Percentiles rank a stretch among this genome's conserved stretches.
Evolutionary conservation across 768 basidiomycete genomes (phyloP).

Genomic region (Lepiota subincarnata): DNA sequence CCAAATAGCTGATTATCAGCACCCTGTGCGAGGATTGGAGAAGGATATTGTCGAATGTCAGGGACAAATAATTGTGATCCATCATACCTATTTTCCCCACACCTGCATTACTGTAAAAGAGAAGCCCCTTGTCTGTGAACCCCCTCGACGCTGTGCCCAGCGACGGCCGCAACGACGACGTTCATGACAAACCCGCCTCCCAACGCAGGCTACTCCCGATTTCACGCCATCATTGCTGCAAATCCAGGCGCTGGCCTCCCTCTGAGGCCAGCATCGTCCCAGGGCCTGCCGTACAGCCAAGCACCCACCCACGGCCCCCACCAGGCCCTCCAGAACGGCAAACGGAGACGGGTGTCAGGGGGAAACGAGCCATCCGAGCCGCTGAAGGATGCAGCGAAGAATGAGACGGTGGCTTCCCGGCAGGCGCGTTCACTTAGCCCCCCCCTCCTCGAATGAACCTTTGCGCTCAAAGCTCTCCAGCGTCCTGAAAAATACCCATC

Average conservation of each 20-base stretch:
- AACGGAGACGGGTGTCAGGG: constrained; percentile 1
- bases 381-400: constrained; percentile 1
- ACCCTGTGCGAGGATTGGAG: too few relatives aligned
- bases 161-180: too few relatives aligned
- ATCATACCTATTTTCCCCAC: too few relatives aligned
- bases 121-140: too few relatives aligned
- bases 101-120: too few relatives aligned
- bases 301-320: constrained; percentile 13
- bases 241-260: constrained; percentile 22
- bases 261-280: constrained; percentile 11
- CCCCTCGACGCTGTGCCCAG: too few relatives aligned
- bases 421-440: constrained; percentile 13
- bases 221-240: constrained; percentile 32
- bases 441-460: not conserved
- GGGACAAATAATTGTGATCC: too few relatives aligned
- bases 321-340: constrained; percentile 8
- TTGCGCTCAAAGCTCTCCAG: constrained; percentile 14
- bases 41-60: too few relatives aligned
- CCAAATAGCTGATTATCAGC: too few relatives aligned
- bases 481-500: constrained; percentile 25
- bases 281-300: constrained; percentile 16
- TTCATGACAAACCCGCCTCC: not conserved
- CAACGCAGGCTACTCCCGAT: constrained; percentile 20
- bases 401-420: constrained; percentile 10
- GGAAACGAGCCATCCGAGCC: constrained; percentile 5